Evolutionary conservation across 495 filamentous ascomycete genomes (phyloP).

Genomic region (Staphylotrichum longicolle): DNA sequence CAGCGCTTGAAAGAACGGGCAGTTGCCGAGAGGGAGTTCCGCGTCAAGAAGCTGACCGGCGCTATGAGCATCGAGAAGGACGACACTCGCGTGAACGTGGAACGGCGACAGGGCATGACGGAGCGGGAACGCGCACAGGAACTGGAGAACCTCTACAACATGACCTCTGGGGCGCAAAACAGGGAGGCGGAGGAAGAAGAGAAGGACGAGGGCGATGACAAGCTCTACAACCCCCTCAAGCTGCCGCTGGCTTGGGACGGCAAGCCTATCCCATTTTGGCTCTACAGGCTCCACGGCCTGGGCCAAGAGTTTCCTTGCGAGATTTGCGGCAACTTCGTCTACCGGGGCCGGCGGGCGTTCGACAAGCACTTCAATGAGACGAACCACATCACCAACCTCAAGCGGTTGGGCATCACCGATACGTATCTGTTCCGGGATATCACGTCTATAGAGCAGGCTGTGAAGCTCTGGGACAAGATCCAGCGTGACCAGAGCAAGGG

Average conservation of each 20-base stretch:
- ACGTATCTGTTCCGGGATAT: conserved; percentile 93
- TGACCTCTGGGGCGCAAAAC: conserved; percentile 37
- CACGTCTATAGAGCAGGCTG: conserved; percentile 82
- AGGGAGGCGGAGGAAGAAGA: conserved; percentile 46
- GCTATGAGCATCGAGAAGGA: conserved; percentile 75
- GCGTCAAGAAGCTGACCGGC: conserved; percentile 70
- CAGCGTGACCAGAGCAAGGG: conserved; percentile 80
- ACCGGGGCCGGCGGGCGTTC: conserved; percentile 92
- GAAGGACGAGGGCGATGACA: conserved; percentile 67
- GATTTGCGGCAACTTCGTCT: conserved; percentile 96
- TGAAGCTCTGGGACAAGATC: conserved; percentile 89
- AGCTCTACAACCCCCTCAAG: conserved; percentile 94
- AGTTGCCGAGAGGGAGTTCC: conserved; percentile 84
- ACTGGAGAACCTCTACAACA: conserved; percentile 77
- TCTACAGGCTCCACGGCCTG: conserved; percentile 94
- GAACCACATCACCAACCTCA: conserved; percentile 85
- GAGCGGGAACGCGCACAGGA: conserved; percentile 91
- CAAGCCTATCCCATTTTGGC: conserved; percentile 98
- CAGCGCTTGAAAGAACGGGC: conserved; percentile 79
- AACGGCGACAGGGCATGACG: conserved; percentile 93
- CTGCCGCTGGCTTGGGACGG: conserved; percentile 95
- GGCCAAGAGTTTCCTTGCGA: conserved; percentile 95
- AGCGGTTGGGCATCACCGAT: conserved; percentile 90
- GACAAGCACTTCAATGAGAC: conserved; percentile 98
- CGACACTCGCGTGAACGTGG: conserved; percentile 88